phyloP scores from a whole-genome alignment of 2,329 filamentous ascomycete species.

The Fusarium marasasianum region DNA sequence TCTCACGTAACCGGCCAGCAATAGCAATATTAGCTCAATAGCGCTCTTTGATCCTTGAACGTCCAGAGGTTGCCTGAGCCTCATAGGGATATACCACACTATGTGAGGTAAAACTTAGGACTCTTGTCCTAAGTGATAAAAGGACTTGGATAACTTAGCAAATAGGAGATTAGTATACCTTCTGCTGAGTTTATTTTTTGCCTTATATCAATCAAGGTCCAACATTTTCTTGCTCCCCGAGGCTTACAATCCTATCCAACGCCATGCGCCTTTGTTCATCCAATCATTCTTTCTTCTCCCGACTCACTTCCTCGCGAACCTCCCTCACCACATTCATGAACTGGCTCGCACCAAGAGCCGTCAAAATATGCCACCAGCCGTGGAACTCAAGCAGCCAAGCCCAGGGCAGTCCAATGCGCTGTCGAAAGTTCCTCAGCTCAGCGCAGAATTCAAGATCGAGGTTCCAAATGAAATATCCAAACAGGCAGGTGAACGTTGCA shows the following conservation, averaged over 20 bases:
- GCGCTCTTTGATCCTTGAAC: neutral
- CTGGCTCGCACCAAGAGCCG: conserved; percentile 61
- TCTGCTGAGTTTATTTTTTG: neutral
- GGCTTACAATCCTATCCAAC: neutral
- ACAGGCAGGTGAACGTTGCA: conserved; percentile 48
- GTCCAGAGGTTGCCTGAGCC: neutral
- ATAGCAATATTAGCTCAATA: neutral
- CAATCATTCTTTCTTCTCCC: conserved; percentile 30
- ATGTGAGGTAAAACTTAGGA: neutral
- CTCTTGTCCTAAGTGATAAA: neutral
- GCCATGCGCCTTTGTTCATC: neutral
- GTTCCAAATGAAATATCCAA: conserved; percentile 65
- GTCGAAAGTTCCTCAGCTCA: conserved; percentile 56
- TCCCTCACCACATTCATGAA: conserved; percentile 49
- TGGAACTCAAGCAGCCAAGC: conserved; percentile 67
- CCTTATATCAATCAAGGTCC: neutral
- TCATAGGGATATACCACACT: neutral
- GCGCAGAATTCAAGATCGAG: conserved; percentile 64
- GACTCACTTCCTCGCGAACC: conserved; percentile 34
- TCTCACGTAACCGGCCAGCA: neutral
- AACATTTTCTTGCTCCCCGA: neutral
- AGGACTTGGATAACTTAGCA: neutral
- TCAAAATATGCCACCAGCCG: conserved; percentile 72
- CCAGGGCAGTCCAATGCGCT: conserved; percentile 61
- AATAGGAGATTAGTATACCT: neutral